Percentiles rank a stretch among this genome's conserved stretches.
phyloP scores from a whole-genome alignment of 441 rosid species.

The Gossypium trilobum region DNA sequence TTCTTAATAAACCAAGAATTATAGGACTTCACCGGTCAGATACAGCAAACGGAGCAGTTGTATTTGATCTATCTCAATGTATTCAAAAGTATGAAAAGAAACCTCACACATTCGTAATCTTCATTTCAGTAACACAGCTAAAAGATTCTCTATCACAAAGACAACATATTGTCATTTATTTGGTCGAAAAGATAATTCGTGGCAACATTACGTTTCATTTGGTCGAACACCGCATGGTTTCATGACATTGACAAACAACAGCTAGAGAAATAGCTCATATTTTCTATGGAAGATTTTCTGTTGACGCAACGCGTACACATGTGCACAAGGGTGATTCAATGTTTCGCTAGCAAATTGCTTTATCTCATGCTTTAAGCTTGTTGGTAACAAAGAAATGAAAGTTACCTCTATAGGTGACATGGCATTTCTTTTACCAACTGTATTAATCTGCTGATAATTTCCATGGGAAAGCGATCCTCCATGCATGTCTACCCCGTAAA shows the following conservation, averaged over 20 bases:
- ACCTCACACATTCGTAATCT: neutral
- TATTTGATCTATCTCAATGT: neutral
- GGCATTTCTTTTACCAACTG: constrained; percentile 20
- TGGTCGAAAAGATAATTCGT: neutral
- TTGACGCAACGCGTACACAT: neutral
- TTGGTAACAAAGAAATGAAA: neutral
- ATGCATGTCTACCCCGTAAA: constrained; percentile 8
- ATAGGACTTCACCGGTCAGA: neutral
- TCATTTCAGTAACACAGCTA: neutral
- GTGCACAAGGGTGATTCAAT: neutral
- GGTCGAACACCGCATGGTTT: neutral
- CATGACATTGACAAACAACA: neutral
- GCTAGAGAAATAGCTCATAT: neutral
- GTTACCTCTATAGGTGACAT: constrained; percentile 50
- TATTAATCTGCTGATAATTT: constrained; percentile 20
- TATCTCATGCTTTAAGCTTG: neutral
- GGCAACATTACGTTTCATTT: neutral
- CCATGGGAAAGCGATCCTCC: constrained; percentile 8
- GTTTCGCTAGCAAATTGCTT: neutral
- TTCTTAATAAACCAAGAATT: neutral
- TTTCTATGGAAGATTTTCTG: neutral
- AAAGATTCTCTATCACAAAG: neutral
- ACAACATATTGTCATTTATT: neutral
- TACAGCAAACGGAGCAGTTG: neutral
- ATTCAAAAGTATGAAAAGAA: neutral